phyloP scores from a whole-genome alignment of 2,329 filamentous ascomycete species.

The Trichoderma aggressivum region DNA sequence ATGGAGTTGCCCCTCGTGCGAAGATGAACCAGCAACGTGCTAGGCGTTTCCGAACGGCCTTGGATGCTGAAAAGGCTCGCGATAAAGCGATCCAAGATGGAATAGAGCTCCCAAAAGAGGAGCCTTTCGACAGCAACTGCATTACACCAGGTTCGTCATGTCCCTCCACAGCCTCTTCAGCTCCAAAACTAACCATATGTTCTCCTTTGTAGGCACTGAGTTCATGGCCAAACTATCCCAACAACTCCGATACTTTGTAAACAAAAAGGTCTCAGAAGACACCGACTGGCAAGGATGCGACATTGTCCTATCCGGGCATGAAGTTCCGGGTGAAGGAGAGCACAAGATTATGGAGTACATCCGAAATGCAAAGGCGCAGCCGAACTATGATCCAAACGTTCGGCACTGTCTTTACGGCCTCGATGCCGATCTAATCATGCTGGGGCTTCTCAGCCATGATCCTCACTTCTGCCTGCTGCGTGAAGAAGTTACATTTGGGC shows the following conservation, averaged over 20 bases:
- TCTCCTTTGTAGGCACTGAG: conserved; percentile 58
- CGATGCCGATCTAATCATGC: conserved; percentile 97
- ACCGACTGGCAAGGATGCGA: conserved; percentile 96
- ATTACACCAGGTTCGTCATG: conserved; percentile 72
- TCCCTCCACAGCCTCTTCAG: neutral
- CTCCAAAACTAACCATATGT: neutral
- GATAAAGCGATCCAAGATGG: conserved; percentile 91
- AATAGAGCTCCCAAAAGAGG: conserved; percentile 89
- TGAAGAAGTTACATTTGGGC: conserved; percentile 96
- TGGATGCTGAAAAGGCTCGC: conserved; percentile 84
- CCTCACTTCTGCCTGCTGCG: conserved; percentile 96
- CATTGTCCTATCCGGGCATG: conserved; percentile 92
- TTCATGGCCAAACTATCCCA: conserved; percentile 96
- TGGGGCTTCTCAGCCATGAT: conserved; percentile 94
- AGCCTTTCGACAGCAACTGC: conserved; percentile 97
- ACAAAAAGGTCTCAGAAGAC: conserved; percentile 97
- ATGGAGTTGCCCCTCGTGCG: conserved; percentile 92
- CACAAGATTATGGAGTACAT: conserved; percentile 99
- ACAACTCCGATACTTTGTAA: conserved; percentile 97
- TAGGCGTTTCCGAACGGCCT: conserved; percentile 87
- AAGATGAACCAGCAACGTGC: conserved; percentile 99
- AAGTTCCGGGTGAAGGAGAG: conserved; percentile 96
- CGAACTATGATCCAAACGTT: conserved; percentile 85
- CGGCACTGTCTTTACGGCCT: conserved; percentile 96
- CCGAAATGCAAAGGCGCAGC: conserved; percentile 92